Percentiles rank a stretch among this genome's conserved stretches.
phyloP scores from a whole-genome alignment of 352 stramenopile species.

The Globisporangium okanoganense region DNA sequence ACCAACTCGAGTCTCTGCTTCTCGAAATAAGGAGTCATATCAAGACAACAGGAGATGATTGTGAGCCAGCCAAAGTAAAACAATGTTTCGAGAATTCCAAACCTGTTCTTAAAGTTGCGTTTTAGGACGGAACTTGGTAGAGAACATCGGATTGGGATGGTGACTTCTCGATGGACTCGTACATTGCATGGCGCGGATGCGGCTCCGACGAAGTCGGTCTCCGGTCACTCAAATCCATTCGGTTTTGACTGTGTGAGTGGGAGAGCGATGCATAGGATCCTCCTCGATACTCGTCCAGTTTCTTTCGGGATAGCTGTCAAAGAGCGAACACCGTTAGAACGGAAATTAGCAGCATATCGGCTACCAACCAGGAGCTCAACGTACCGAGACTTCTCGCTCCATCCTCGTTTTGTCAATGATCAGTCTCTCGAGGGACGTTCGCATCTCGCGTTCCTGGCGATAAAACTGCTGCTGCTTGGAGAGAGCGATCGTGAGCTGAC shows the following conservation, averaged over 20 bases:
- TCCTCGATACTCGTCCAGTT: conserved; percentile 54
- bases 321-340: conserved; percentile 1
- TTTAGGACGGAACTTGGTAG: conserved; percentile 31
- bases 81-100: not conserved
- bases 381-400: conserved; percentile 55
- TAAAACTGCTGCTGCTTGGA: conserved; percentile 77
- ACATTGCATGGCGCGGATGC: conserved; percentile 17
- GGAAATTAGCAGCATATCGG: too few relatives aligned
- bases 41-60: not conserved
- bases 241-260: conserved; percentile 11
- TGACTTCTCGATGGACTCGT: conserved; percentile 22
- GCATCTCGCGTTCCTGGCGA: conserved; percentile 62
- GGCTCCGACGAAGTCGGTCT: not conserved
- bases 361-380: not conserved
- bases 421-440: conserved; percentile 49
- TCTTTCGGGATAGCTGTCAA: conserved; percentile 39
- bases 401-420: conserved; percentile 62
- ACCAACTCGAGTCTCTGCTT: conserved; percentile 92
- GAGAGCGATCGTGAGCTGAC: conserved; percentile 58
- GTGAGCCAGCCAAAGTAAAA: not conserved
- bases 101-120: not conserved
- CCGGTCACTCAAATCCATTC: conserved; percentile 3
- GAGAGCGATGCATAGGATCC: conserved; percentile 29
- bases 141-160: conserved; percentile 10
- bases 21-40: conserved; percentile 37